These are phyloP conservation scores for Chrysanthemum makinoi DNA, from an alignment of 129 eudicot genomes.

Conservation along the genomic window DNA sequence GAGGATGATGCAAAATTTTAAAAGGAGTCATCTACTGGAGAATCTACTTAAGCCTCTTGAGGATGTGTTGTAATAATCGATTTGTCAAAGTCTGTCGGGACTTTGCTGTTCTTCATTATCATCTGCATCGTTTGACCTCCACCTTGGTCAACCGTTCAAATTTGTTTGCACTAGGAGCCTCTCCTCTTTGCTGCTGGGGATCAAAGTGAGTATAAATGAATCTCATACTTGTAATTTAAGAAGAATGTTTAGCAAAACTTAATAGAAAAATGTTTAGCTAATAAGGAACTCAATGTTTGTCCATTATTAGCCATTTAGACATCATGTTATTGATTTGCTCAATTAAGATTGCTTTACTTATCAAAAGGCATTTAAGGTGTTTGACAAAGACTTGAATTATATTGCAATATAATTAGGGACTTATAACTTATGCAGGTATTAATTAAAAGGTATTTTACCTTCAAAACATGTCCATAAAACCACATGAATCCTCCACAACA, in stretches of 20 bases:
- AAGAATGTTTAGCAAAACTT: too few species aligned
- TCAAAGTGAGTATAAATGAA: background rate
- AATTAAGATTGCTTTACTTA: background rate
- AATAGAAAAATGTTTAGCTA: too few species aligned
- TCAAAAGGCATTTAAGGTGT: background rate
- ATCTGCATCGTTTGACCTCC: constrained; percentile 33
- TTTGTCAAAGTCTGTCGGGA: too few species aligned
- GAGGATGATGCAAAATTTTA: background rate
- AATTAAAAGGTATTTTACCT: constrained; percentile 34
- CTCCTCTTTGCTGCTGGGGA: constrained; percentile 46
- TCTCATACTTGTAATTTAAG: background rate
- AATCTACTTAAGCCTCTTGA: too few species aligned
- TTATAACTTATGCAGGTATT: too few species aligned
- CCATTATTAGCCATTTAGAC: constrained; percentile 8
- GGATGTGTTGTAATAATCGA: too few species aligned
- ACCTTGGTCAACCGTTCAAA: constrained; percentile 50
- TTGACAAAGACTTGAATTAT: background rate
- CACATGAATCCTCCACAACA: constrained; percentile 33
- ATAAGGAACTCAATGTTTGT: background rate
- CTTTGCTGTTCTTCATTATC: too few species aligned
- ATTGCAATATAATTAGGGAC: background rate
- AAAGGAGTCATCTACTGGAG: background rate
- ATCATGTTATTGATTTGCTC: background rate
- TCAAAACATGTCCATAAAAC: constrained; percentile 64
- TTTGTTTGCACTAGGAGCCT: constrained; percentile 29